Conservation (phyloP, 169 alveolate genomes). For the Babesia ovis region DNA sequence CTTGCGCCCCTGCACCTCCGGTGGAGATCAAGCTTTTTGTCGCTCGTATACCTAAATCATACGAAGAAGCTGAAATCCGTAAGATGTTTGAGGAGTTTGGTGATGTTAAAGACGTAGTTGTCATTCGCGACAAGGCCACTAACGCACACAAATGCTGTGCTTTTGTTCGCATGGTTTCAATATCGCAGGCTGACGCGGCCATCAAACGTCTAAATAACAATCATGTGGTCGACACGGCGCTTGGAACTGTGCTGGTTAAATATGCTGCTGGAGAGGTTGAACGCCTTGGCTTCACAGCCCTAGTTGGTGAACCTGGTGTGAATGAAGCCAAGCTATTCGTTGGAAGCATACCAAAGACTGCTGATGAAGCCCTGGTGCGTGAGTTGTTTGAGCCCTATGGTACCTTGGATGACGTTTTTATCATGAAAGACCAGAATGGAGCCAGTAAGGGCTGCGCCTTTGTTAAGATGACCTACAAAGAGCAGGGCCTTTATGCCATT, state of each 20-base stretch:
- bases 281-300: conserved; percentile 83
- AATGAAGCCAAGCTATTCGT: conserved; percentile 88
- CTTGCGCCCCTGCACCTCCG: conserved; percentile 89
- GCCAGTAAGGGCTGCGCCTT: conserved; percentile 88
- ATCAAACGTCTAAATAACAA: conserved; percentile 82
- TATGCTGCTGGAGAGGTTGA: conserved; percentile 89
- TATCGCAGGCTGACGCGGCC: conserved; percentile 89
- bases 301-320: conserved; percentile 80
- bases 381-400: conserved; percentile 84
- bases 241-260: conserved; percentile 85
- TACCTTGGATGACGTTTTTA: conserved; percentile 82
- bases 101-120: conserved; percentile 80
- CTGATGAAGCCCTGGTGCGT: conserved; percentile 81
- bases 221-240: conserved; percentile 77
- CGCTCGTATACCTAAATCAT: conserved; percentile 85
- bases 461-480: conserved; percentile 85
- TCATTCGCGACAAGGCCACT: conserved; percentile 84
- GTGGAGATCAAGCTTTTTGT: conserved; percentile 87
- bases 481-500: conserved; percentile 88
- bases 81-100: conserved; percentile 85
- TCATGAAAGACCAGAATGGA: conserved; percentile 86
- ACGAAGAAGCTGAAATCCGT: conserved; percentile 81
- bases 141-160: conserved; percentile 85
- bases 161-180: conserved; percentile 82
- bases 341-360: conserved; percentile 85